A percentile compares a stretch with the other conserved stretches of the same genome.
Evolutionary conservation across 169 alveolate species (phyloP).

Genomic region (Condylostoma magnum): DNA sequence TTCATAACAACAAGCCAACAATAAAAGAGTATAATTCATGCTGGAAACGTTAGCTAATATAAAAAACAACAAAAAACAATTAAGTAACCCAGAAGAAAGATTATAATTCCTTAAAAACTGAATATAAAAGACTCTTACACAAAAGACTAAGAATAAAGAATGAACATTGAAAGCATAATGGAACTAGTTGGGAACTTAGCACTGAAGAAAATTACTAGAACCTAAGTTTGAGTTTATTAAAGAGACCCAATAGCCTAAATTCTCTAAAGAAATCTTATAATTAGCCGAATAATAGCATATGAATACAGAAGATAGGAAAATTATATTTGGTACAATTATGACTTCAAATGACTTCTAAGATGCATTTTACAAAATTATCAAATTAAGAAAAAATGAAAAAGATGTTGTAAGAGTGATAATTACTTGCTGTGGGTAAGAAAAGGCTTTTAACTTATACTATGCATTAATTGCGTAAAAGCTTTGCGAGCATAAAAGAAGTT

Average conservation of each 20-base stretch:
- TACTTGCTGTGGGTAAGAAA: slow-evolving; percentile 22
- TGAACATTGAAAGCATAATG: not conserved
- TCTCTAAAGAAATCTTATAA: not conserved
- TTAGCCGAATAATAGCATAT: not conserved
- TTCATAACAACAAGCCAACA: not conserved
- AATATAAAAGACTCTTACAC: not conserved
- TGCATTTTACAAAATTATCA: slow-evolving; percentile 12
- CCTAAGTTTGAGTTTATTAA: slow-evolving; percentile 8
- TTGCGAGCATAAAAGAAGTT: not conserved
- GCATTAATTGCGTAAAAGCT: not conserved
- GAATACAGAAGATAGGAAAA: slow-evolving; percentile 10
- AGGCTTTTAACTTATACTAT: not conserved
- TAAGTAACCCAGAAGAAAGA: slow-evolving; percentile 10
- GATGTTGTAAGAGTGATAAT: slow-evolving; percentile 28
- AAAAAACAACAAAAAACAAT: slow-evolving; percentile 15
- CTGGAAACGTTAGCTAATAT: slow-evolving; percentile 10
- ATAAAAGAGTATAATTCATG: not conserved
- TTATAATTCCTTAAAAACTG: slow-evolving; percentile 17
- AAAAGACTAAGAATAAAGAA: not conserved
- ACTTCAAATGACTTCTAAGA: slow-evolving; percentile 21
- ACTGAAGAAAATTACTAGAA: slow-evolving; percentile 6
- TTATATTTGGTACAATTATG: slow-evolving; percentile 6
- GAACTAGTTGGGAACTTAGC: not conserved
- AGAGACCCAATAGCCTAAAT: not conserved
- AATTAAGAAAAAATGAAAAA: slow-evolving; percentile 18